Percentiles rank a stretch among this genome's conserved stretches.
Evolutionary conservation across 2,329 filamentous ascomycete species (phyloP).

Genomic region (Xylaria sp.): DNA sequence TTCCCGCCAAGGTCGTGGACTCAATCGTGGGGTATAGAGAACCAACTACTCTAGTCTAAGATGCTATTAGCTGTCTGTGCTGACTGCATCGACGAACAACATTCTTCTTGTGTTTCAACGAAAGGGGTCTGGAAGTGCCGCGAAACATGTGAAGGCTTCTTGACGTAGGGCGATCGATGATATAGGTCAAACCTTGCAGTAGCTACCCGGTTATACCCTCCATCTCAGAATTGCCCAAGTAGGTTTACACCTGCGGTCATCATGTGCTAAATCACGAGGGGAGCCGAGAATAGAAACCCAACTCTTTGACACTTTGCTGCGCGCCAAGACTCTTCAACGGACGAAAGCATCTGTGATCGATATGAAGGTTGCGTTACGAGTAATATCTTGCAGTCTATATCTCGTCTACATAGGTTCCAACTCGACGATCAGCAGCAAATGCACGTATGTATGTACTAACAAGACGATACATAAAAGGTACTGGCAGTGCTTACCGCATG

Average conservation of each 20-base stretch:
- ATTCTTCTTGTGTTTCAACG: slow-evolving; percentile 67
- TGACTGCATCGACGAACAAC: slow-evolving; percentile 44
- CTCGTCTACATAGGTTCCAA: background rate
- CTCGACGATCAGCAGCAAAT: background rate
- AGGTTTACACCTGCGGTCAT: background rate
- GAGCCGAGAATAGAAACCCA: background rate
- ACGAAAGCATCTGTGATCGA: background rate
- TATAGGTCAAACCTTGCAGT: slow-evolving; percentile 38
- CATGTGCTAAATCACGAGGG: background rate
- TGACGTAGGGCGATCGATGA: slow-evolving; percentile 50
- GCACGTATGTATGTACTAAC: background rate
- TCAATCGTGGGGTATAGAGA: slow-evolving; percentile 30
- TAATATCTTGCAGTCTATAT: background rate
- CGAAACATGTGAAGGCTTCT: slow-evolving; percentile 54
- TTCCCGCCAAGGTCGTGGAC: background rate
- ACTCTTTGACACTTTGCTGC: background rate
- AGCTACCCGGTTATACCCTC: background rate
- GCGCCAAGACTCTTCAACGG: background rate
- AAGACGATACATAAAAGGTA: background rate
- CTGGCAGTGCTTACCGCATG: background rate
- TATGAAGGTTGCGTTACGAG: background rate
- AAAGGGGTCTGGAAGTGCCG: slow-evolving; percentile 51
- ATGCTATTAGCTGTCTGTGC: slow-evolving; percentile 17
- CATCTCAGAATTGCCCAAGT: background rate
- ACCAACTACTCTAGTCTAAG: slow-evolving; percentile 7